Base-by-base conservation (phyloP, 306 rosid species). In the Rosa rugosa region DNA sequence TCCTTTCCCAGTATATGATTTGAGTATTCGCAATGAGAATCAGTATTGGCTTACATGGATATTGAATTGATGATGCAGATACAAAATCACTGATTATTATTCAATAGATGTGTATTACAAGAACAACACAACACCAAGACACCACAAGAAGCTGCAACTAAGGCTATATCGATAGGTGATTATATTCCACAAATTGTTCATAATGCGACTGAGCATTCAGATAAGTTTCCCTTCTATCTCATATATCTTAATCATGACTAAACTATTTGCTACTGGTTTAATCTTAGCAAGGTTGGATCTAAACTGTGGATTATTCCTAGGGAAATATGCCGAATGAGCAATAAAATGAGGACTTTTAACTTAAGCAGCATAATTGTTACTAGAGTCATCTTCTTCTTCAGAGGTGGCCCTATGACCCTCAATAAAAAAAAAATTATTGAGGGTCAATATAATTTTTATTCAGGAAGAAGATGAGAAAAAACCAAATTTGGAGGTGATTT, bases 111-210 rank as follows among this genome's bases (percentile, higher is more conserved):
- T 92, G 79, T 86, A 90, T 71, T 92, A 51, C 84, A 87, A 89
- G 5, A 42, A 70, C 99, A 95, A 85, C 97, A 90, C 80, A 92
- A 95, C 83, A 95, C 99, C 63, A 95, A 89, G 60, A 87, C 97
- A 71, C 99, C 96, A n/a, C 98, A 95, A 84, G 99, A 95, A 83
- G 97, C 99, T 81, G 97, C 97, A 57, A 98, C 99, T 66, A 79
- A 77, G 80, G 27, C 95, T 76, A 88, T 95, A 72, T 59, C 82
- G 7, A 91, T 97, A 75, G 98, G 98, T 94, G 68, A 22, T 62
- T 47, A 27, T 50, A 50, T 13, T 20, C 50, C 9, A 14, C 47
- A 40, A 7, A 8, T 73, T 50, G 3, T 23, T 59, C 65, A 59
- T 10, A 59, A 59, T n/a, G 65, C n/a, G 14, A 59, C n/a, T 49